phyloP scores from a whole-genome alignment of 257 asterid species.

The Solanum pinnatisectum region DNA sequence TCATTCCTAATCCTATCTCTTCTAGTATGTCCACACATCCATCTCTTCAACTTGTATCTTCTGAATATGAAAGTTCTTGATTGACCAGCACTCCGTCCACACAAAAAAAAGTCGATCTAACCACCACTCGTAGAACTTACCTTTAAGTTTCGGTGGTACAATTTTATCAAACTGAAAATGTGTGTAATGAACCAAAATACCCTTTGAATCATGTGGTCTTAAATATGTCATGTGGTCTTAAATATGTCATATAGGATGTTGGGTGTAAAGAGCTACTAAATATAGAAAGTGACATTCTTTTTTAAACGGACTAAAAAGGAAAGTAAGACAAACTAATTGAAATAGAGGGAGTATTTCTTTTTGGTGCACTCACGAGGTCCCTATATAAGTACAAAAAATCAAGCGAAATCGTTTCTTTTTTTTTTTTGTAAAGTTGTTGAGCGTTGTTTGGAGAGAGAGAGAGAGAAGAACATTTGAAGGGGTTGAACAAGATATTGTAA shows the following conservation, averaged over 20 bases:
- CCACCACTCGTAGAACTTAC: neutral
- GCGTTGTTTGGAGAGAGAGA: neutral
- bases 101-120: neutral
- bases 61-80: neutral
- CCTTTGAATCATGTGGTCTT: neutral
- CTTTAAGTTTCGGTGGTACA: neutral
- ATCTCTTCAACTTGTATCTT: neutral
- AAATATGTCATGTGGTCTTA: neutral
- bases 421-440: neutral
- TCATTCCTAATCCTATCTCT: neutral
- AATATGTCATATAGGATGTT: neutral
- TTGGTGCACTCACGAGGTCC: neutral
- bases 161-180: neutral
- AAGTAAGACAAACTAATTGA: neutral
- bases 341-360: neutral
- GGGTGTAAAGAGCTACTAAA: neutral
- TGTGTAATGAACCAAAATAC: neutral
- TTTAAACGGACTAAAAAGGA: neutral
- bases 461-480: neutral
- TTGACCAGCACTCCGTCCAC: neutral
- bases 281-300: neutral
- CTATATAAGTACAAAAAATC: neutral
- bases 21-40: neutral
- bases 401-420: neutral
- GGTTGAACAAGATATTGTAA: neutral